These are phyloP conservation scores for Podospora didyma DNA, from an alignment of 495 filamentous ascomycete species.

Conservation along the genomic window DNA sequence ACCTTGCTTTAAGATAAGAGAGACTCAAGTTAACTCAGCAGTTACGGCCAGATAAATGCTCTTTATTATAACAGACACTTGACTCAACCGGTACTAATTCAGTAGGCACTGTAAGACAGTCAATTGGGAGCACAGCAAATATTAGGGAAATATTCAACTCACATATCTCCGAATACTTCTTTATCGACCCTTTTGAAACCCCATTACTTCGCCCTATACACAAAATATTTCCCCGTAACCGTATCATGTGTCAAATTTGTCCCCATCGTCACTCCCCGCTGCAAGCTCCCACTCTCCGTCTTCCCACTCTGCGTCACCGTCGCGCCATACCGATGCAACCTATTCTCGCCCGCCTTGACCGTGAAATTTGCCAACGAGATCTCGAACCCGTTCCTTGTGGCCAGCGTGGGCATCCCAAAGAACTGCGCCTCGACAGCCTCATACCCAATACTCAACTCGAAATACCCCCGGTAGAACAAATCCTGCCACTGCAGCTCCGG, in stretches of 20 bases:
- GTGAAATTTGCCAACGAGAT: slow-evolving; percentile 60
- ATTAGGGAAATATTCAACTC: too few species aligned
- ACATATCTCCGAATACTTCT: too few species aligned
- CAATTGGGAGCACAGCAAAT: too few species aligned
- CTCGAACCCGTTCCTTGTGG: slow-evolving; percentile 47
- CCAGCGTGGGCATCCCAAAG: slow-evolving; percentile 38
- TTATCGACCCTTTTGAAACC: too few species aligned
- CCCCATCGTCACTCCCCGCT: background rate
- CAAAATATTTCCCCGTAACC: slow-evolving; percentile 11
- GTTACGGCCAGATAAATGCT: too few species aligned
- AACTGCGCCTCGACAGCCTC: slow-evolving; percentile 46
- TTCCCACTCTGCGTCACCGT: background rate
- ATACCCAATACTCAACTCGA: slow-evolving; percentile 50
- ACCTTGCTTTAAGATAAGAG: too few species aligned
- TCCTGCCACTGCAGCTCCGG: slow-evolving; percentile 65
- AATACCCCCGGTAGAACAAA: slow-evolving; percentile 63
- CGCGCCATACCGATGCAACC: slow-evolving; percentile 23
- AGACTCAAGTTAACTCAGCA: too few species aligned
- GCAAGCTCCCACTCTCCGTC: slow-evolving; percentile 2
- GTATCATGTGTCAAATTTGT: slow-evolving; percentile 11
- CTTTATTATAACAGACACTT: too few species aligned
- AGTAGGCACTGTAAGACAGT: too few species aligned
- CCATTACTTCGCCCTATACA: background rate
- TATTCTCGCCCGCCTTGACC: slow-evolving; percentile 52
- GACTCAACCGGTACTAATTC: too few species aligned